Evolutionary conservation across 495 filamentous ascomycete species (phyloP).

Genomic region (Penicillium macrosclerotiorum): DNA sequence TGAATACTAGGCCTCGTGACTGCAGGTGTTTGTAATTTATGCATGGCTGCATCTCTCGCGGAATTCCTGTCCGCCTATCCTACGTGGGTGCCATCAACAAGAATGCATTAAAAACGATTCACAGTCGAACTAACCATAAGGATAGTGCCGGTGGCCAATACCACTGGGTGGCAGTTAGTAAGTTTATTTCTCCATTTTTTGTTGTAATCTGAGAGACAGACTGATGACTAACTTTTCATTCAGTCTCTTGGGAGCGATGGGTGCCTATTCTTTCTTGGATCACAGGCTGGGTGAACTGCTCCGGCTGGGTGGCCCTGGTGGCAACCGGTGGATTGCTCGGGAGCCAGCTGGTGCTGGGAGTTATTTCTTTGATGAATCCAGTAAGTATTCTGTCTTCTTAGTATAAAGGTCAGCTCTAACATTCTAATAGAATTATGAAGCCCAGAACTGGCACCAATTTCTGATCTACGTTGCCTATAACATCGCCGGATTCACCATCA

Average conservation of each 20-base stretch:
- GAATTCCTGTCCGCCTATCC: constrained; percentile 75
- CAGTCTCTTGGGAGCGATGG: constrained; percentile 51
- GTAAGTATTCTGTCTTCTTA: constrained; percentile 15
- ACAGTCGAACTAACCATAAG: constrained; percentile 32
- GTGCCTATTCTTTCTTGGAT: constrained; percentile 65
- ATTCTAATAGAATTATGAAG: constrained; percentile 41
- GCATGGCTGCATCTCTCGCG: constrained; percentile 66
- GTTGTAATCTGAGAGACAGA: background rate
- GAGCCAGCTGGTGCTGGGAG: constrained; percentile 56
- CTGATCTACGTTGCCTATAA: constrained; percentile 69
- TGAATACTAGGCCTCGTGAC: constrained; percentile 54
- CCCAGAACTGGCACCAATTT: constrained; percentile 70
- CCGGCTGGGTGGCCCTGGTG: constrained; percentile 64
- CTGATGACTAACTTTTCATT: constrained; percentile 18
- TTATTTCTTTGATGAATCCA: constrained; percentile 57
- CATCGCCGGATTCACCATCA: constrained; percentile 61
- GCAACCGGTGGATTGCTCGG: constrained; percentile 51
- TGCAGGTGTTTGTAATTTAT: constrained; percentile 70
- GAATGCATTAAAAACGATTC: background rate
- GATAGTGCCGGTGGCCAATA: constrained; percentile 62
- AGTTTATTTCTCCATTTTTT: background rate
- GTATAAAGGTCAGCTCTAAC: background rate
- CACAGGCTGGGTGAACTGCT: constrained; percentile 74
- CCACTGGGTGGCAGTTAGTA: constrained; percentile 67
- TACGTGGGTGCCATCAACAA: constrained; percentile 44